phyloP scores from a whole-genome alignment of 2,329 filamentous ascomycete genomes.

The Westerdykella aurantiaca region DNA sequence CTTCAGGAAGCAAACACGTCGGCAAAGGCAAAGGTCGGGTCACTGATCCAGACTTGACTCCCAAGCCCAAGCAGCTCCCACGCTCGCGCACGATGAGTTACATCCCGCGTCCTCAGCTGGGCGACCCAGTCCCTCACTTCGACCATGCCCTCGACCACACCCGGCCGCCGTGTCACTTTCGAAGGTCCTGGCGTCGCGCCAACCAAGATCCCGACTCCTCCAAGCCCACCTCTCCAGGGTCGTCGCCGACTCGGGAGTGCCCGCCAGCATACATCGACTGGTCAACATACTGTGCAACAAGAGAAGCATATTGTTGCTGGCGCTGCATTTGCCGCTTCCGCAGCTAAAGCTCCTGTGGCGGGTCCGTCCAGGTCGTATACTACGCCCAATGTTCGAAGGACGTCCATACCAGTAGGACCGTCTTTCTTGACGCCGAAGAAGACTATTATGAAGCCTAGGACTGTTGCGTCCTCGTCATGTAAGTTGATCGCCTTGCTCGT shows the following conservation, averaged over 20 bases:
- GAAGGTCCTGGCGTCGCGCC: conserved; percentile 1
- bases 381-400: conserved; percentile 23
- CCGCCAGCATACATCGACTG: conserved; percentile 17
- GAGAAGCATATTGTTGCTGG: conserved; percentile 15
- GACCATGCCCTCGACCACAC: conserved; percentile 1
- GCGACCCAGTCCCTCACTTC: conserved; percentile 7
- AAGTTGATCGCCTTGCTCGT: neutral
- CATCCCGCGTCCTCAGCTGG: conserved; percentile 23
- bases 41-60: conserved; percentile 11
- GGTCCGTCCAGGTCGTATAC: conserved; percentile 23
- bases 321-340: conserved; percentile 9
- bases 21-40: conserved; percentile 1
- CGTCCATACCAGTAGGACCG: neutral
- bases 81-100: conserved; percentile 30
- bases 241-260: conserved; percentile 20
- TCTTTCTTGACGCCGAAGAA: conserved; percentile 15
- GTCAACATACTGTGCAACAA: conserved; percentile 11
- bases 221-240: conserved; percentile 15
- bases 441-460: conserved; percentile 8
- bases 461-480: neutral
- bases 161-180: neutral
- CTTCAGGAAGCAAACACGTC: neutral
- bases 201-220: conserved; percentile 28
- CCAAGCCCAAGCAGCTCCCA: conserved; percentile 16
- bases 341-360: conserved; percentile 10